Evolutionary conservation across 1,139 yeast species (phyloP).

Genomic region (Debaryomycetaceae sp.): DNA sequence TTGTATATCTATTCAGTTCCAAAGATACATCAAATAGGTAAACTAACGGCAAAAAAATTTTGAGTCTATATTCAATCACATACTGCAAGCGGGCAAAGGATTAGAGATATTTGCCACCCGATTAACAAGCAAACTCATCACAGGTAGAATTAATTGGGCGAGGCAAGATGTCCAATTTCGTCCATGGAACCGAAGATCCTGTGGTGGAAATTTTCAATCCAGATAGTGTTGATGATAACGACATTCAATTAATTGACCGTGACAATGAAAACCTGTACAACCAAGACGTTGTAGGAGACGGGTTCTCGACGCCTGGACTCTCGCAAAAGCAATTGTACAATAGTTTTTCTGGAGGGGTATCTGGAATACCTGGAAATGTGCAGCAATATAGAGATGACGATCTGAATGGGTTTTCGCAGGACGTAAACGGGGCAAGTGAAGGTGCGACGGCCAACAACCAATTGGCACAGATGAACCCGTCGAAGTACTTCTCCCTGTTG

Average conservation of each 20-base stretch:
- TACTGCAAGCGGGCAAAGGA: background rate
- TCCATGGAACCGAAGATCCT: constrained; percentile 9
- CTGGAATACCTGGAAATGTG: constrained; percentile 1
- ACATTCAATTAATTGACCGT: constrained; percentile 35
- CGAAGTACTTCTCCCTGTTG: constrained; percentile 9
- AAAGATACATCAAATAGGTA: background rate
- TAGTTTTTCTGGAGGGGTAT: constrained; percentile 2
- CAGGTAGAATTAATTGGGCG: background rate
- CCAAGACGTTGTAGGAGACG: constrained; percentile 6
- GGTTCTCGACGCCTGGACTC: constrained; percentile 7
- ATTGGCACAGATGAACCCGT: constrained; percentile 9
- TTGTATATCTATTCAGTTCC: background rate
- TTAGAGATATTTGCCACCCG: background rate
- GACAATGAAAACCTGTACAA: constrained; percentile 15
- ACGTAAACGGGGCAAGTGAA: background rate
- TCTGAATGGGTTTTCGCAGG: background rate
- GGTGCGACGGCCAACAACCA: constrained; percentile 13
- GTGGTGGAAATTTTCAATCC: constrained; percentile 13
- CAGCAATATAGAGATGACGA: constrained; percentile 1
- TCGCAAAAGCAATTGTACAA: constrained; percentile 14
- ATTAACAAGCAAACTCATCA: background rate
- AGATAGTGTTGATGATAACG: constrained; percentile 21
- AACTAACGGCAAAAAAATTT: background rate
- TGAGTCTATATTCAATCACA: too few relatives aligned
- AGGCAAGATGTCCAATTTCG: constrained; percentile 1